Evolutionary conservation across 768 basidiomycete species (phyloP).

Genomic region (Boletus barrowsii): DNA sequence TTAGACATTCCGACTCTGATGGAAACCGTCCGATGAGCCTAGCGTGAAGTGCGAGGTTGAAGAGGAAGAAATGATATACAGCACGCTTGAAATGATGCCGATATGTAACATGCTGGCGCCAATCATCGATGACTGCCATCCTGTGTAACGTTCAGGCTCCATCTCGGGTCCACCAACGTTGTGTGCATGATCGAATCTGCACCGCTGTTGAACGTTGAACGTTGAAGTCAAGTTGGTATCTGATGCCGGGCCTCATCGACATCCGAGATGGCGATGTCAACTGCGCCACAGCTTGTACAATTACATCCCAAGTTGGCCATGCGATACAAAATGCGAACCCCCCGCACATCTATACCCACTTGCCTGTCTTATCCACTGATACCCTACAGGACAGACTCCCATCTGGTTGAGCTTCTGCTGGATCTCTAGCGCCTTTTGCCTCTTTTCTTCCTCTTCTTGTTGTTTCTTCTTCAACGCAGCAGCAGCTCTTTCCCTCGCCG

Average conservation of each 20-base stretch:
- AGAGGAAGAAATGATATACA: slow-evolving; percentile 5
- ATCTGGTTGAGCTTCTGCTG: slow-evolving; percentile 45
- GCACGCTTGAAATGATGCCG: neutral
- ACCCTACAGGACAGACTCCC: slow-evolving; percentile 50
- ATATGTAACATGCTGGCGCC: neutral
- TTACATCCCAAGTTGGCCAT: slow-evolving; percentile 4
- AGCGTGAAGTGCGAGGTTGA: no score
- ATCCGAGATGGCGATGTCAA: no score
- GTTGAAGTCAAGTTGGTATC: no score
- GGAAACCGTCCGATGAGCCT: neutral
- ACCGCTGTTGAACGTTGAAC: no score
- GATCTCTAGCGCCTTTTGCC: slow-evolving; percentile 23
- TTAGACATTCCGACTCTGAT: slow-evolving; percentile 12
- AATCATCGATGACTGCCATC: no score
- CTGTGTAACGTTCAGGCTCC: no score
- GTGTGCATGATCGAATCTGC: no score
- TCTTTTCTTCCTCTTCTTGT: slow-evolving; percentile 38
- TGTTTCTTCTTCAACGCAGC: slow-evolving; percentile 32
- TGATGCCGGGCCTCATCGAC: no score
- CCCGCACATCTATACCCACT: slow-evolving; percentile 47
- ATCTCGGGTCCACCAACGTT: no score
- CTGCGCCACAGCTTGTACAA: no score
- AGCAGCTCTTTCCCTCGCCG: slow-evolving; percentile 23
- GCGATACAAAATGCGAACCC: slow-evolving; percentile 41
- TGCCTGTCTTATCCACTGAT: slow-evolving; percentile 40